These are phyloP conservation scores for Ophiocordyceps camponoti-leonardi DNA, from an alignment of 2,329 filamentous ascomycete genomes.

Conservation along the genomic window DNA sequence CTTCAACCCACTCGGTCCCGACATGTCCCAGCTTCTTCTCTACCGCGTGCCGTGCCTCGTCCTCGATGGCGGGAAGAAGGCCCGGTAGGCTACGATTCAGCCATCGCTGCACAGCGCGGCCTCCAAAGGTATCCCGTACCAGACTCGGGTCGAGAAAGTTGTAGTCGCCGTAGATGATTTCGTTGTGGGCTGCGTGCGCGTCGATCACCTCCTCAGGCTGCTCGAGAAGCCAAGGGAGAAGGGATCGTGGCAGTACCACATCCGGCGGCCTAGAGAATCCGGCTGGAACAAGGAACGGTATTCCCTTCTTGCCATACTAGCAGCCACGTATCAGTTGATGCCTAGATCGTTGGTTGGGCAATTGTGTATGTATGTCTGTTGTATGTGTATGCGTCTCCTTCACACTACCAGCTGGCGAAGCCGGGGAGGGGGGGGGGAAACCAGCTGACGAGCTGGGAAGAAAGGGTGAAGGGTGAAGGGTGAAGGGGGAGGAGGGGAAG, in stretches of 20 bases:
- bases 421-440: not conserved
- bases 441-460: no score
- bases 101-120: constrained; percentile 24
- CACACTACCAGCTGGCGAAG: no score
- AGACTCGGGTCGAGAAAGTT: constrained; percentile 23
- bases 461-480: no score
- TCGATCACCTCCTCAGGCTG: constrained; percentile 25
- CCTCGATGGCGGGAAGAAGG: constrained; percentile 21
- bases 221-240: constrained; percentile 27
- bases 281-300: constrained; percentile 23
- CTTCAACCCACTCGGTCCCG: constrained; percentile 15
- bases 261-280: constrained; percentile 22
- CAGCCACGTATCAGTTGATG: not conserved
- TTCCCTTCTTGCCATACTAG: constrained; percentile 22
- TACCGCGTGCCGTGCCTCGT: constrained; percentile 18
- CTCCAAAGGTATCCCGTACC: constrained; percentile 20
- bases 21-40: constrained; percentile 17
- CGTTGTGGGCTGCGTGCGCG: constrained; percentile 21
- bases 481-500: no score
- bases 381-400: no score
- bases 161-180: constrained; percentile 19
- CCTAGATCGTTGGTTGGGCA: no score
- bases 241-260: constrained; percentile 24
- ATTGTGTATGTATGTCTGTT: no score
- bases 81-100: constrained; percentile 21